Conservation (phyloP, 2,329 filamentous ascomycete genomes). For the Fusarium udum region DNA sequence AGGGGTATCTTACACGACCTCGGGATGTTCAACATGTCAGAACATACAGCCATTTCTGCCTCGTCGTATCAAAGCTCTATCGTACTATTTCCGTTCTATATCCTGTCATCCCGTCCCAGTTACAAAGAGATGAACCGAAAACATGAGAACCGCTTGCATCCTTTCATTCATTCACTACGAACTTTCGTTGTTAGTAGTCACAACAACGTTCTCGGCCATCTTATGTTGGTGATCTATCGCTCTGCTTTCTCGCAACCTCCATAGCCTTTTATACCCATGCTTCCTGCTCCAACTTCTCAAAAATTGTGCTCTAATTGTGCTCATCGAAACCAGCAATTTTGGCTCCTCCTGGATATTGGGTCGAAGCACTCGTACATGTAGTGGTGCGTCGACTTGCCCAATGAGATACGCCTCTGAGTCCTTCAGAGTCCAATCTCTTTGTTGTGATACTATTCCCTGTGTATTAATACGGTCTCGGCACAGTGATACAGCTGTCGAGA, state of each 20-base stretch:
- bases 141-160: not conserved
- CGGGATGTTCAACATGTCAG: fast-evolving
- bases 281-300: not conserved
- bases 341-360: fast-evolving
- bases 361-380: fast-evolving
- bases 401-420: not conserved
- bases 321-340: fast-evolving
- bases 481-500: fast-evolving
- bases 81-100: fast-evolving
- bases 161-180: fast-evolving
- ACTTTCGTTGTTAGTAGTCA: fast-evolving
- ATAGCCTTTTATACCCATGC: fast-evolving
- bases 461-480: fast-evolving
- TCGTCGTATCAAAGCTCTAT: not conserved
- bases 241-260: not conserved
- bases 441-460: not conserved
- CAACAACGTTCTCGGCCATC: not conserved
- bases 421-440: fast-evolving
- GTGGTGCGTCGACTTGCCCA: fast-evolving
- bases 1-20: fast-evolving
- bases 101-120: no score
- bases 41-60: not conserved
- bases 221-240: not conserved
- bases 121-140: not conserved
- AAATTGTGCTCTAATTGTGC: fast-evolving